Percentiles rank a stretch among this genome's conserved stretches.
These are phyloP conservation scores for Balamuthia mandrillaris DNA, from an alignment of 208 protist species.

Conservation along the genomic window DNA sequence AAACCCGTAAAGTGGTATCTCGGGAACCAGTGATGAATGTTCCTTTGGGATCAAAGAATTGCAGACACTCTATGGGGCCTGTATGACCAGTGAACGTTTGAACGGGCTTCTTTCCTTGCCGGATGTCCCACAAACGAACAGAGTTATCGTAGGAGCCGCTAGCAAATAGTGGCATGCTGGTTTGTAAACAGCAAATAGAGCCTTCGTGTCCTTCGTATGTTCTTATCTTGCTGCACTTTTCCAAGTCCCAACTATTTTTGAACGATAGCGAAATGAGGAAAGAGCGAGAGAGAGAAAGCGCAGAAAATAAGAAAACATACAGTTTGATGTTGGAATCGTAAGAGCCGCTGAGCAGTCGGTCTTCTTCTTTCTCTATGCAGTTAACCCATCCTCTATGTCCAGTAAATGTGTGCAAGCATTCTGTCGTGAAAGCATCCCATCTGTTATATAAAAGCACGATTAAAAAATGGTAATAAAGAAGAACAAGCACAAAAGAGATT, in stretches of 20 bases:
- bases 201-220: neutral
- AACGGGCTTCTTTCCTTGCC: neutral
- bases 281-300: neutral
- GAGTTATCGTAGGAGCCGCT: neutral
- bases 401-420: neutral
- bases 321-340: neutral
- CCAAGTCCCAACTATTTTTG: neutral
- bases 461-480: too few species aligned
- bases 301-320: neutral
- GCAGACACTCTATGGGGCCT: neutral
- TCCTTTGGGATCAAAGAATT: neutral
- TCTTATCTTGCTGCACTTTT: neutral
- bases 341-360: conserved; percentile 9
- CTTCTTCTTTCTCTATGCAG: neutral
- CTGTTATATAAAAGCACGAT: neutral
- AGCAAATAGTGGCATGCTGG: neutral
- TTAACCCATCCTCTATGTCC: conserved; percentile 10
- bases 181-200: conserved; percentile 13
- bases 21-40: neutral
- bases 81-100: conserved; percentile 3
- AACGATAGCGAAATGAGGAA: too few species aligned
- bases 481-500: too few species aligned
- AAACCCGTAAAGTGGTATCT: neutral
- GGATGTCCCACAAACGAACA: neutral
- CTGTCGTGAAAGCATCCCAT: neutral